These are phyloP conservation scores for Suillus luteus DNA, from an alignment of 768 basidiomycete genomes.

Conservation along the genomic window DNA sequence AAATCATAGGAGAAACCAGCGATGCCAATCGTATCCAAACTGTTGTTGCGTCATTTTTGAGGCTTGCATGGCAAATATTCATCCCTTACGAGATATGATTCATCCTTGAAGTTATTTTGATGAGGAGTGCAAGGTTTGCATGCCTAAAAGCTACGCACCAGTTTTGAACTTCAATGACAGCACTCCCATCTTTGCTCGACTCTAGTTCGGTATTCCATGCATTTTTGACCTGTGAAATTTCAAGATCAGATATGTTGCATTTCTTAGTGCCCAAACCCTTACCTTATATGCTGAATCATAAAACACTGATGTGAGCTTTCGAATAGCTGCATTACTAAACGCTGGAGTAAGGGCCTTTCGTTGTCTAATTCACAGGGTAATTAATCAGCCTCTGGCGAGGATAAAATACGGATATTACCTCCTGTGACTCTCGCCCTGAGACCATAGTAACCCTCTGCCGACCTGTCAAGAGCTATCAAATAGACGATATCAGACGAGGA, in stretches of 20 bases:
- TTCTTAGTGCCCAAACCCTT: background rate
- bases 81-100: slow-evolving; percentile 30
- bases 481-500: no score
- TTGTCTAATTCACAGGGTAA: slow-evolving; percentile 20
- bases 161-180: slow-evolving; percentile 37
- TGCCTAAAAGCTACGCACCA: slow-evolving; percentile 18
- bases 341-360: slow-evolving; percentile 31
- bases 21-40: slow-evolving; percentile 57
- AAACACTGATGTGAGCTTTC: slow-evolving; percentile 26
- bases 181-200: slow-evolving; percentile 14
- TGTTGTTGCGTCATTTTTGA: slow-evolving; percentile 17
- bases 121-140: background rate
- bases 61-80: background rate
- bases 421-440: slow-evolving; percentile 46
- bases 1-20: slow-evolving; percentile 62
- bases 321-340: slow-evolving; percentile 28
- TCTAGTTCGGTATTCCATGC: slow-evolving; percentile 29
- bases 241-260: background rate
- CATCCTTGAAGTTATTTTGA: slow-evolving; percentile 20
- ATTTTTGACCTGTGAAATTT: slow-evolving; percentile 23
- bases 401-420: slow-evolving; percentile 31
- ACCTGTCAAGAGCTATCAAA: slow-evolving; percentile 7
- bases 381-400: slow-evolving; percentile 23
- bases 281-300: slow-evolving; percentile 33
- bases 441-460: slow-evolving; percentile 35